Base-by-base conservation (phyloP, 176 grass and related monocot genomes). In the Musa schizocarpa region DNA sequence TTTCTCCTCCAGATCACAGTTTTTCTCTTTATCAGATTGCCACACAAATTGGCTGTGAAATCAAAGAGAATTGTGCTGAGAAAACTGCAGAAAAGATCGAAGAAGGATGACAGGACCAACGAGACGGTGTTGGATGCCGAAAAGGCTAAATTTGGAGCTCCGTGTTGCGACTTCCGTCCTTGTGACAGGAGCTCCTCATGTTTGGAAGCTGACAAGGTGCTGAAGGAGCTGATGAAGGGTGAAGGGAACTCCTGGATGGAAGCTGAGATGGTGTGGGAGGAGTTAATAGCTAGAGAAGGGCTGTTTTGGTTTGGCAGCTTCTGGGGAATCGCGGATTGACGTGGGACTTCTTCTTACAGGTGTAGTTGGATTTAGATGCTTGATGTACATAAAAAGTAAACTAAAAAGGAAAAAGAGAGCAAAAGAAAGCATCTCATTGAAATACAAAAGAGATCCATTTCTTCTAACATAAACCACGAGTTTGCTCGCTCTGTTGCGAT, bases 281-380 rank as follows among this genome's bases (percentile, higher is more conserved):
- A 84, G 77, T 72, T 96, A 48, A 63, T 81, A 16, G 80, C 78
- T 48, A 79, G 85, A 56, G 79, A 79, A 78, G 89, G 89, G 8
- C 78, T 88, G 49, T 88, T 96, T 73, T 96, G 89, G 89, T 96
- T 96, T 79, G 93, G 93, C 57, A 96, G 89, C 83, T 96, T 96
- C 69, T 92, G 93, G 93, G 87, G 58, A 54, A 34, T 34, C 34
- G 34, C 34, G 34, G 34, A 34, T 34, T 34, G 34, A 34, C 34
- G 34, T 0, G 5, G 29, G 34, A 34, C 34, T 34, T 34, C 34
- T 34, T 34, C 34, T 34, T 34, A 5, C 34, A 34, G 3, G 3
- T 5, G 3, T 34, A 34, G 34, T 34, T 34, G 34, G 34, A 34
- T 34, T 34, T 3, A 34, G 5, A 34, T 34, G 4, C 34, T 5